These are phyloP conservation scores for Scedosporium dehoogii DNA, from an alignment of 2,329 filamentous ascomycete genomes.

Conservation along the genomic window DNA sequence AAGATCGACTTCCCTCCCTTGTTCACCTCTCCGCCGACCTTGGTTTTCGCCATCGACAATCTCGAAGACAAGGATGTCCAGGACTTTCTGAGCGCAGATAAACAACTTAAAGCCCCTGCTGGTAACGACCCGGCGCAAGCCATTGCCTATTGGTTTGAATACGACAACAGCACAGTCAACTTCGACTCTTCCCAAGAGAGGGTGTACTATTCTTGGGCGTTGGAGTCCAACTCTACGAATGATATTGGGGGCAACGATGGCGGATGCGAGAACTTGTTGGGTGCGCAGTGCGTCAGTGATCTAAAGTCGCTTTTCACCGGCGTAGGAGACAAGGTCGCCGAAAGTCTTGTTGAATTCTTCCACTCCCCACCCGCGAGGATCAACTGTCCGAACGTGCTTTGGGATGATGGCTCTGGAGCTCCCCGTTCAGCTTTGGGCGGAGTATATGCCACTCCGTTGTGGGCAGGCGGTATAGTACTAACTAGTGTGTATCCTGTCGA, in stretches of 20 bases:
- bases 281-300: background rate
- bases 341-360: too few species aligned
- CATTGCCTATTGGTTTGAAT: slow-evolving; percentile 6
- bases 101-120: background rate
- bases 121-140: slow-evolving; percentile 4
- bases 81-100: background rate
- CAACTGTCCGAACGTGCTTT: too few species aligned
- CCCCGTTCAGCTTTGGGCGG: too few species aligned
- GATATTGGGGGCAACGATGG: slow-evolving; percentile 7
- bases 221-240: slow-evolving; percentile 4
- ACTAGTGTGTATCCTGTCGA: too few species aligned
- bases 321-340: too few species aligned
- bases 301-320: too few species aligned
- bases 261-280: slow-evolving; percentile 6
- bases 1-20: slow-evolving; percentile 1
- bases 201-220: slow-evolving; percentile 5
- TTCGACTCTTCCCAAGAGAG: background rate
- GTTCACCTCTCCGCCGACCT: slow-evolving; percentile 4
- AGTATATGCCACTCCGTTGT: too few species aligned
- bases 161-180: slow-evolving; percentile 4
- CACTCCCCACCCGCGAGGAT: too few species aligned
- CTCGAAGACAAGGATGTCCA: slow-evolving; percentile 4
- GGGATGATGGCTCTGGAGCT: too few species aligned
- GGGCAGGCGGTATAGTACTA: too few species aligned
- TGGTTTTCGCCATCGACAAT: slow-evolving; percentile 4